Percentiles rank a stretch among this genome's conserved stretches.
phyloP scores from a whole-genome alignment of 1,284 basidiomycete genomes.

The Moniliophthora roreri region DNA sequence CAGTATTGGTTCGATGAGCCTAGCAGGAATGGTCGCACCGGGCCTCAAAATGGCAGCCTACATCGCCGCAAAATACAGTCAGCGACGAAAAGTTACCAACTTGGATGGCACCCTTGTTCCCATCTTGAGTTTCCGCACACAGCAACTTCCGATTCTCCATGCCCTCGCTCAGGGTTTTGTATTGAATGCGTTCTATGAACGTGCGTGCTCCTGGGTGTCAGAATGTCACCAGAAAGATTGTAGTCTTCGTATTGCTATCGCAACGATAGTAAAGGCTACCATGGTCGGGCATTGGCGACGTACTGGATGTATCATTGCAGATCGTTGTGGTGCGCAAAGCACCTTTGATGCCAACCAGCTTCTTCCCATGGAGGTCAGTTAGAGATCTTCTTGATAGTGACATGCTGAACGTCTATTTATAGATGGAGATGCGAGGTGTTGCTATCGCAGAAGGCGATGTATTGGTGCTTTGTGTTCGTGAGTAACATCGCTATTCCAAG shows the following conservation, averaged over 20 bases:
- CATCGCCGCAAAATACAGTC: constrained; percentile 37
- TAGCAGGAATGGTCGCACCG: constrained; percentile 31
- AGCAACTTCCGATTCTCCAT: constrained; percentile 39
- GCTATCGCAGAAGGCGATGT: constrained; percentile 48
- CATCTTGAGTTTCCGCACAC: constrained; percentile 41
- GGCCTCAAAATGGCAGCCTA: constrained; percentile 29
- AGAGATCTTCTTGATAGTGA: neutral
- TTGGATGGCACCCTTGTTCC: constrained; percentile 14
- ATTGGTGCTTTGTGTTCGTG: constrained; percentile 39
- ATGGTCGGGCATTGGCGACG: constrained; percentile 29
- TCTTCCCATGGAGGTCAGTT: constrained; percentile 29
- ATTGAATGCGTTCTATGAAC: constrained; percentile 31
- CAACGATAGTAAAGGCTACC: constrained; percentile 33
- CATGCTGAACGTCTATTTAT: neutral
- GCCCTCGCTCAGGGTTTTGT: constrained; percentile 37
- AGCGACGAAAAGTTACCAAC: constrained; percentile 32
- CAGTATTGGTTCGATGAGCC: constrained; percentile 36
- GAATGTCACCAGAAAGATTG: constrained; percentile 25
- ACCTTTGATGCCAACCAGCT: constrained; percentile 39
- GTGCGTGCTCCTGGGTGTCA: constrained; percentile 26
- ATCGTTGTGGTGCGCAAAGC: constrained; percentile 45
- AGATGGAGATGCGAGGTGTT: constrained; percentile 38
- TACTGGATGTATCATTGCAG: constrained; percentile 28
- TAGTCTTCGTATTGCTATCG: constrained; percentile 34
- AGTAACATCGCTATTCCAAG: constrained; percentile 11